phyloP scores from a whole-genome alignment of 208 protist genomes.

The Novymonas esmeraldas region DNA sequence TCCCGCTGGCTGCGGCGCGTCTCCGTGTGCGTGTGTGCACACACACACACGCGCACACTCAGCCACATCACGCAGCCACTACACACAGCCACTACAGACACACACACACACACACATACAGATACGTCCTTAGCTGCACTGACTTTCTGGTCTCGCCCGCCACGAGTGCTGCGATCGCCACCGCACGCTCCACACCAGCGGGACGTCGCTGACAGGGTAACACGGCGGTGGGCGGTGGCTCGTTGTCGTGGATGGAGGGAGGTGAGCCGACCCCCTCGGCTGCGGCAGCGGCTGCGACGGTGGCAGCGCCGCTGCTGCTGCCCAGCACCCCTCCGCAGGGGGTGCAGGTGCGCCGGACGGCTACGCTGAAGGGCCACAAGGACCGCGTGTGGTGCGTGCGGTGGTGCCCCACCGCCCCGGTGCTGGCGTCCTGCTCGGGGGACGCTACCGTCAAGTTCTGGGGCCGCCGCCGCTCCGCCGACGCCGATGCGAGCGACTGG shows the following conservation, averaged over 20 bases:
- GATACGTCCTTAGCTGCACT: neutral
- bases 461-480: conserved; percentile 20
- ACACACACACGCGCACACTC: too few relatives aligned
- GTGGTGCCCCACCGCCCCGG: conserved; percentile 69
- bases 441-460: conserved; percentile 79
- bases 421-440: conserved; percentile 77
- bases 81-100: neutral
- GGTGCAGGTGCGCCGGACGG: conserved; percentile 42
- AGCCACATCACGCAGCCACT: too few relatives aligned
- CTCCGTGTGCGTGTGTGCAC: too few relatives aligned
- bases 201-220: too few relatives aligned
- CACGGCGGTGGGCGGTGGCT: too few relatives aligned
- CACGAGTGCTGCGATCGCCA: too few relatives aligned
- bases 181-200: too few relatives aligned
- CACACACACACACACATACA: neutral
- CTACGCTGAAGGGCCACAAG: conserved; percentile 55
- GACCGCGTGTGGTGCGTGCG: conserved; percentile 87
- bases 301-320: conserved; percentile 28
- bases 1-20: too few relatives aligned
- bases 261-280: neutral
- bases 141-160: neutral
- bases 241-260: neutral
- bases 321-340: conserved; percentile 2
- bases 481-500: conserved; percentile 32
- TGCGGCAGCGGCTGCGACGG: neutral